Conservation (phyloP, 495 filamentous ascomycete genomes). For the Usnea hakonensis region DNA sequence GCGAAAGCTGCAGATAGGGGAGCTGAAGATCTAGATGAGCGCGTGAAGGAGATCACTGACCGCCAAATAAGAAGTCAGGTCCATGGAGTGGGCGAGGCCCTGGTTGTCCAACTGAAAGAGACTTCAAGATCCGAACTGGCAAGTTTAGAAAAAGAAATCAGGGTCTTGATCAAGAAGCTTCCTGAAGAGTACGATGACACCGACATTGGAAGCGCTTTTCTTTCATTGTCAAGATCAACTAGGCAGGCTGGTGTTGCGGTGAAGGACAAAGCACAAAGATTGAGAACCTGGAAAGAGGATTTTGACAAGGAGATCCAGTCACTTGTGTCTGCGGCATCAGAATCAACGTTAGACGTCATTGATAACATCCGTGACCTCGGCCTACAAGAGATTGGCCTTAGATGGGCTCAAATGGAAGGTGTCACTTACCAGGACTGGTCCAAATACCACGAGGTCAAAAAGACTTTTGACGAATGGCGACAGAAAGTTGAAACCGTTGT, state of each 20-base stretch:
- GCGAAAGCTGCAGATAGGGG: conserved; percentile 73
- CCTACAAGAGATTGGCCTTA: conserved; percentile 90
- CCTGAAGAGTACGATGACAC: conserved; percentile 46
- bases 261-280: conserved; percentile 69
- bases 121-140: conserved; percentile 53
- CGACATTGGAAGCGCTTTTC: conserved; percentile 49
- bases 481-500: conserved; percentile 67
- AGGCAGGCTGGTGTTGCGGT: conserved; percentile 67
- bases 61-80: conserved; percentile 59
- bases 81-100: conserved; percentile 56
- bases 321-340: conserved; percentile 64
- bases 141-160: conserved; percentile 59
- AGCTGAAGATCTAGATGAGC: conserved; percentile 56
- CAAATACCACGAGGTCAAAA: conserved; percentile 79
- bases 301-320: conserved; percentile 63
- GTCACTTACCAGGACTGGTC: conserved; percentile 96
- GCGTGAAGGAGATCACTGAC: conserved; percentile 70
- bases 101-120: conserved; percentile 61
- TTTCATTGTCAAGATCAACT: conserved; percentile 56
- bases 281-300: conserved; percentile 68
- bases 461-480: conserved; percentile 76
- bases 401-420: conserved; percentile 95
- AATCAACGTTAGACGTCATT: conserved; percentile 74
- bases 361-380: conserved; percentile 80
- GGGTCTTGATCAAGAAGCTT: conserved; percentile 48